Base-by-base conservation (phyloP, 176 grass and related monocot species). In the Otatea glauca region DNA sequence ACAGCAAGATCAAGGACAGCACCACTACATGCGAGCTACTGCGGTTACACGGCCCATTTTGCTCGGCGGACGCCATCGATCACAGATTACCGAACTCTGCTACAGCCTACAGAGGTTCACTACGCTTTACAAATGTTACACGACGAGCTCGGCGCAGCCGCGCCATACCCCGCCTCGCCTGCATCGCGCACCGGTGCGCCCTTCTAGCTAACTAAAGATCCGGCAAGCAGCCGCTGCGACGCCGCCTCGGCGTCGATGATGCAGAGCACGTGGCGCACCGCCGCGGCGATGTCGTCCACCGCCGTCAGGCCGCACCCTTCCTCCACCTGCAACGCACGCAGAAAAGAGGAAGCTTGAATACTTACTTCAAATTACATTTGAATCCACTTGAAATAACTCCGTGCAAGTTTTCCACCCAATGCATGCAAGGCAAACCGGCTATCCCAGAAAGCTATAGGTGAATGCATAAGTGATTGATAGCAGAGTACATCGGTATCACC, bases 251-350 rank as follows among this genome's bases (percentile, higher is more conserved):
- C 84, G 61, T 94, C 84, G 27, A 99, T 77, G 88, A 92, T 42
- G 70, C 83, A 92, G 60, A 96, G 86, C 65, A 96, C 64, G n/a
- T 84, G 86, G 89, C 96, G 91, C 68, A 91, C 82, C 27, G 97
- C 93, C 27, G 88, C 93, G 4, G 93, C 97, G 69, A 99, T 92
- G 48, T 99, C 97, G 67, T 99, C 90, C 24, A 90, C 91, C 53
- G 88, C 88, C 45, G 86, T 45, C 55, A 94, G 79, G 72, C 55
- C 82, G 81, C 93, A 96, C 50, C 93, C 90, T 82, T 99, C 97
- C 66, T 99, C 93, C 18, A 99, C 89, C 97, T 99, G 78, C 83
- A 83, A 56, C 23, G 11, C 45, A 53, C 53, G 49, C 14, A 68
- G 9, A 58, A 39, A 48, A 15, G 7, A 20, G 21, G 5, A 27